Evolutionary conservation across 768 basidiomycete species (phyloP), one percentile per base, ranked within the genome.

Genomic region (Grammothele lineata): DNA sequence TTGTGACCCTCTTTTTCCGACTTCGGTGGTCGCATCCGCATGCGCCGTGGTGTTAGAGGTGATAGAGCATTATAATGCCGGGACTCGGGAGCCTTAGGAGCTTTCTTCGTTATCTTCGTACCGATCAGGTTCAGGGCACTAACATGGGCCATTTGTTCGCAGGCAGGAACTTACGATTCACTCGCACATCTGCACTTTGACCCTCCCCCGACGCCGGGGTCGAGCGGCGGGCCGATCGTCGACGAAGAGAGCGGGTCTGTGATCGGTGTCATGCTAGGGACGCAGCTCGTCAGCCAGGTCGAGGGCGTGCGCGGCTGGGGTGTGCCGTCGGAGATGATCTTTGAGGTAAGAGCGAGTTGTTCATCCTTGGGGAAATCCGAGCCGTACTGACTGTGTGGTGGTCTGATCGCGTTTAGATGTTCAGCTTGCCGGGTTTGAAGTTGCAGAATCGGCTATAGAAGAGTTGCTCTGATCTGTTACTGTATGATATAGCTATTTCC

Each of bases 151-250:
- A n/a, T 12, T 38, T 40, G 21, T 46, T 39, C 18, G n/a, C 4
- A 82, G 79, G 77, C 81, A 3, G 85, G 85, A 14, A 83, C 83
- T n/a, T 80, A 85, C 58, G 82, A 84, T 54, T 66, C 76, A 4
- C 71, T 87, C 9, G 73, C 76, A 1, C 76, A 81, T 54, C 60
- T 87, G 53, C 58, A 78, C 37, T 75, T 83, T 59, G 63, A 66
- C 27, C 73, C 75, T 2, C 57, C 76, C 7, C 84, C 84, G 11
- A 76, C 77, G 0, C 69, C 74, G 1, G 85, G 85, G 6, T 83
- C 83, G 17, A 85, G 83, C 46, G 85, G 85, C 4, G 84, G 83
- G 1, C 84, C 85, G 0, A 76, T 87, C 45, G 66, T 87, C 7
- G 78, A 83, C 46, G 71, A 74, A 51, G 70, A 77, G 50, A 77